Percentiles rank a stretch among this genome's conserved stretches.
These are phyloP conservation scores for Phytophthora pistaciae DNA, from an alignment of 352 stramenopile species.

Conservation along the genomic window DNA sequence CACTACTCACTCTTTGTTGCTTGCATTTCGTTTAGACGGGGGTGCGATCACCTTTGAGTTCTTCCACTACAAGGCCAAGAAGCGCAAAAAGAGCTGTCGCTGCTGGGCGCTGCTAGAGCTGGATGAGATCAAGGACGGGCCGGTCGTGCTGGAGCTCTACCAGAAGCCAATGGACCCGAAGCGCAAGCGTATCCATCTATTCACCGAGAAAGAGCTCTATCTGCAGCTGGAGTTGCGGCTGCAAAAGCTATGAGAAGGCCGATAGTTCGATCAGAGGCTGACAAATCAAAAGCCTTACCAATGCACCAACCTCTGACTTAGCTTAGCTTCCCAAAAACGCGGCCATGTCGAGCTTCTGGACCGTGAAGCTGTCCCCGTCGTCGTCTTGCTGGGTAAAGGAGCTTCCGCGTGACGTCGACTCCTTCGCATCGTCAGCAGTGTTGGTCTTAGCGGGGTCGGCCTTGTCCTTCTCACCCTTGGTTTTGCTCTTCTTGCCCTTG, in stretches of 20 bases:
- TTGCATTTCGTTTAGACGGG: slow-evolving; percentile 42
- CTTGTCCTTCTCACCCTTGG: slow-evolving; percentile 44
- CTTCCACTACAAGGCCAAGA: slow-evolving; percentile 82
- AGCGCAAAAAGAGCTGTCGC: slow-evolving; percentile 79
- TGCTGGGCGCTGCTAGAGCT: slow-evolving; percentile 80
- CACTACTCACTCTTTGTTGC: not conserved
- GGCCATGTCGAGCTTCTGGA: slow-evolving; percentile 83
- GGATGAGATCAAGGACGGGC: slow-evolving; percentile 58
- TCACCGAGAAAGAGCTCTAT: slow-evolving; percentile 80
- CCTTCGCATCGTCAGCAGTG: slow-evolving; percentile 28
- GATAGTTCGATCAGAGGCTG: not conserved
- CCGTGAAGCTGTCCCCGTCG: slow-evolving; percentile 65
- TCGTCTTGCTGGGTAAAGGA: slow-evolving; percentile 49
- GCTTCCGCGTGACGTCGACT: slow-evolving; percentile 42
- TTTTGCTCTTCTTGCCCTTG: slow-evolving; percentile 51
- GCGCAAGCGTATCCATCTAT: slow-evolving; percentile 73
- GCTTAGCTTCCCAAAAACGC: slow-evolving; percentile 64
- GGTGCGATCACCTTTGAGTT: slow-evolving; percentile 76
- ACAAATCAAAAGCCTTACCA: not conserved
- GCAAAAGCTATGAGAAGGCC: slow-evolving; percentile 28
- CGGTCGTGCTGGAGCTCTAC: slow-evolving; percentile 70
- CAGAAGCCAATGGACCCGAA: slow-evolving; percentile 75
- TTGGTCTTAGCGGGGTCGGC: slow-evolving; percentile 28
- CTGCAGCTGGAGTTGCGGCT: slow-evolving; percentile 57
- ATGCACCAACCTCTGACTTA: not conserved